Base-by-base conservation (phyloP, 2,329 filamentous ascomycete genomes). In the Penicillium sp. region DNA sequence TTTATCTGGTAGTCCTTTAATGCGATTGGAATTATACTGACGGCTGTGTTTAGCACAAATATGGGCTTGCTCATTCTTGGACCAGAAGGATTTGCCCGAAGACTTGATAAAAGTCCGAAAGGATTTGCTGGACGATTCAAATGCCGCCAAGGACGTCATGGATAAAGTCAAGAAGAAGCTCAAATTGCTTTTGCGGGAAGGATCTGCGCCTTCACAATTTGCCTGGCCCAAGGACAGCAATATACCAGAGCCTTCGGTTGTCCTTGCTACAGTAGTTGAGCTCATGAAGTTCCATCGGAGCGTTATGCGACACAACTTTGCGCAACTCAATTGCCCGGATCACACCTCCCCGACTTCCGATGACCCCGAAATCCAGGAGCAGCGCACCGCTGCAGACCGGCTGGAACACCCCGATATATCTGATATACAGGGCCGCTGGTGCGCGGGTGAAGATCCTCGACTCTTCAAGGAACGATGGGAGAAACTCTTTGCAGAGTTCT, bases 151-250 rank as follows among this genome's bases (percentile, higher is more conserved):
- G 69, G 93, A 99, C 67, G 90, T 95, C 64, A 99, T 96, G 88
- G 95, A 99, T 73, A 96, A 95, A 72, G 93, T 99, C 48, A 99
- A 99, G 79, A 99, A 99, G 81, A 96, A 95, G 82, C 80, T 99
- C 25, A 99, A 99, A 74, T 86, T 89, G 1, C 78, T 99, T 16
- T 73, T 99, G 50, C 84, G 93, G 27, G 88, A 95, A 69, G 93
- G 92, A n/a, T 88, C 93, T 64, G 88, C 92, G 1, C 93, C 93
- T 9, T 84, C 92, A 14, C 90, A 99, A 64, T 99, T 99, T 66
- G 89, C 93, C n/a, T 99, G 93, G 93, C 93, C 93, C 2, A 82
- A 83, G 58, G 83, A 89, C 35, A 60, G 50, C 37, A 92, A 93
- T 57, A 93, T 93, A 72, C 89, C 91, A 1, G 93, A 99, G 67